These are phyloP conservation scores for Aspergillus sclerotioniger DNA, from an alignment of 495 filamentous ascomycete species.

Conservation along the genomic window DNA sequence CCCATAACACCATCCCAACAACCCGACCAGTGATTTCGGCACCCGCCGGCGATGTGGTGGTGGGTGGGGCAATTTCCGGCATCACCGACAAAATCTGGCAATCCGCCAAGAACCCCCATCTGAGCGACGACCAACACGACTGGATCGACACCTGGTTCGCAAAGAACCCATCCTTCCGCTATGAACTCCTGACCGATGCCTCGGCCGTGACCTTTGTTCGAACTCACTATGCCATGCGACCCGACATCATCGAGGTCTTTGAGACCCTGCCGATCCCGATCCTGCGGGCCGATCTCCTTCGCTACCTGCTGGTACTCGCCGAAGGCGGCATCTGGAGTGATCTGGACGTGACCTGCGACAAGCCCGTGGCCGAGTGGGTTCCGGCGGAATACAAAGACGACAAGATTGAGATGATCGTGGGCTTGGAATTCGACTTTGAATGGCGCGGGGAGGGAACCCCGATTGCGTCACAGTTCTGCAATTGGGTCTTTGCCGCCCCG, in stretches of 20 bases:
- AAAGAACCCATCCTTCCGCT: slow-evolving; percentile 24
- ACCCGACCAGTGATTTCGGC: not conserved
- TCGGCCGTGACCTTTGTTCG: slow-evolving; percentile 29
- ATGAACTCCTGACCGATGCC: slow-evolving; percentile 36
- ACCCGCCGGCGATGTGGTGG: not conserved
- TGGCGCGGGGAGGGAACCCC: slow-evolving; percentile 30
- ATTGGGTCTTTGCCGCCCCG: slow-evolving; percentile 38
- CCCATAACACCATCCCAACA: not conserved
- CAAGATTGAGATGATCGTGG: slow-evolving; percentile 39
- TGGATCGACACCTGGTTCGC: slow-evolving; percentile 29
- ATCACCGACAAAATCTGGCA: slow-evolving; percentile 30
- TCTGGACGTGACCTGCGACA: slow-evolving; percentile 56
- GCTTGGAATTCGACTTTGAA: slow-evolving; percentile 41
- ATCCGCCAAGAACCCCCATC: slow-evolving; percentile 15
- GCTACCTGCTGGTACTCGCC: slow-evolving; percentile 56
- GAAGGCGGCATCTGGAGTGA: slow-evolving; percentile 60
- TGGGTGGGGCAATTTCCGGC: not conserved
- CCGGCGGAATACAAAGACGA: slow-evolving; percentile 43
- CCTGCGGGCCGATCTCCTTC: slow-evolving; percentile 56
- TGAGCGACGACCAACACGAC: slow-evolving; percentile 23
- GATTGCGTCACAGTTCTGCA: slow-evolving; percentile 39
- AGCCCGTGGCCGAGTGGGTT: slow-evolving; percentile 49
- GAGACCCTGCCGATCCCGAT: slow-evolving; percentile 42
- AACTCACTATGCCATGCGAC: slow-evolving; percentile 27
- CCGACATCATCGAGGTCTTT: slow-evolving; percentile 43